phyloP scores from a whole-genome alignment of 2,329 filamentous ascomycete species.

The Dothideomycetes sp. region DNA sequence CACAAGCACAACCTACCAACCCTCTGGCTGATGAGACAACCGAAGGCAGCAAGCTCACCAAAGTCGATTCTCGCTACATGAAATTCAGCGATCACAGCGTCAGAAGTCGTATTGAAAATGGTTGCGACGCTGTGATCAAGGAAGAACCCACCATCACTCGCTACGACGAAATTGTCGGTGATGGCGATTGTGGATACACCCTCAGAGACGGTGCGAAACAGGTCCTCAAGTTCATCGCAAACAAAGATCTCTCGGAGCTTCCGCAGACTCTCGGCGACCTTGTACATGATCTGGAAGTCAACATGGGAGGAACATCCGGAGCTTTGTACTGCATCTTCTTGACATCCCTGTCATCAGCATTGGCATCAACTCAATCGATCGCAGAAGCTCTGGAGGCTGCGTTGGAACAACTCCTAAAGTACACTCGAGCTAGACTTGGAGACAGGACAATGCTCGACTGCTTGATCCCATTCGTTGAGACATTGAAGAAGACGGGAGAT shows the following conservation, averaged over 20 bases:
- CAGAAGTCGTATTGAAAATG: conserved; percentile 22
- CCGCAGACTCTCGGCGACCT: conserved; percentile 22
- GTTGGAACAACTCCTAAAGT: conserved; percentile 24
- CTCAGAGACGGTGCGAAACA: conserved; percentile 28
- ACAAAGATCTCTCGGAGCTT: conserved; percentile 22
- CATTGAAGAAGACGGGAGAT: conserved; percentile 18
- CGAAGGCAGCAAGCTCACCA: conserved; percentile 10
- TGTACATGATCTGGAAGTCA: conserved; percentile 26
- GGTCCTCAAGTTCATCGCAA: conserved; percentile 25
- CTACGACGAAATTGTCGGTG: conserved; percentile 30
- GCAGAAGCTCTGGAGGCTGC: conserved; percentile 22
- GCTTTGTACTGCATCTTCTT: conserved; percentile 30
- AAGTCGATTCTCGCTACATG: conserved; percentile 18
- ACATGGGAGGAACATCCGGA: conserved; percentile 29
- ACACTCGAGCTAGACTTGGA: conserved; percentile 25
- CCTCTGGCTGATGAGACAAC: conserved; percentile 8
- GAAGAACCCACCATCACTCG: conserved; percentile 28
- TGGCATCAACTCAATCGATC: conserved; percentile 19
- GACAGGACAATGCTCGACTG: conserved; percentile 31
- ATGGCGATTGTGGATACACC: conserved; percentile 30
- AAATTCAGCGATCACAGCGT: conserved; percentile 23
- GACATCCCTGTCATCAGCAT: conserved; percentile 23
- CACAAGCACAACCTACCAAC: conserved; percentile 19
- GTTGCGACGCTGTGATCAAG: conserved; percentile 26
- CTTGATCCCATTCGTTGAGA: conserved; percentile 27